Percentiles rank a stretch among this genome's conserved stretches.
Evolutionary conservation across 2,329 filamentous ascomycete genomes (phyloP).

Genomic region (Aureobasidium musti): DNA sequence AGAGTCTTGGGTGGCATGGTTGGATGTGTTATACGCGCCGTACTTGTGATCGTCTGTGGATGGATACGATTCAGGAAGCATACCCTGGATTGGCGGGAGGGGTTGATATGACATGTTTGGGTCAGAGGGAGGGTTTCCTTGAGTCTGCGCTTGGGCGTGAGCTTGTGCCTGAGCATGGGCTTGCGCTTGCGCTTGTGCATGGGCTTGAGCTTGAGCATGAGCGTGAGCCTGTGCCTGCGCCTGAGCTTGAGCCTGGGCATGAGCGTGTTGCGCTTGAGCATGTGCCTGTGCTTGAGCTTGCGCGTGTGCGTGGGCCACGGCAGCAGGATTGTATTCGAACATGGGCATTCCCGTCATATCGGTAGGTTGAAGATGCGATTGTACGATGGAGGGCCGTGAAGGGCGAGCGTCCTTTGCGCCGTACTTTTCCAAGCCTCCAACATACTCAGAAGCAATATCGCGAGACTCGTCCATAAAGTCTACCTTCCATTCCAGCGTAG

Average conservation of each 20-base stretch:
- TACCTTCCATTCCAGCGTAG: conserved; percentile 68
- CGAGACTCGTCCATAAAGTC: conserved; percentile 87
- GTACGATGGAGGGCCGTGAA: conserved; percentile 32
- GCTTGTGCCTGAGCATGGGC: conserved; percentile 1
- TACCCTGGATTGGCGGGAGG: conserved; percentile 55
- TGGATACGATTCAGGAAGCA: conserved; percentile 51
- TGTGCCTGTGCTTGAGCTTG: conserved; percentile 24
- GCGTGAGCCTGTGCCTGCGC: conserved; percentile 38
- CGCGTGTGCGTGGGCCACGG: conserved; percentile 20
- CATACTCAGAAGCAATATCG: conserved; percentile 86
- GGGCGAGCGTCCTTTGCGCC: conserved; percentile 50
- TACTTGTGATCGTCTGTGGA: conserved; percentile 39
- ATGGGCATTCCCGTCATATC: conserved; percentile 15
- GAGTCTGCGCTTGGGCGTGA: conserved; percentile 16
- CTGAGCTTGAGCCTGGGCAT: conserved; percentile 35
- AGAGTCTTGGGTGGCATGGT: conserved; percentile 37
- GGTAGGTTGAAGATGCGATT: conserved; percentile 12
- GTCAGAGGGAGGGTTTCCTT: conserved; percentile 37
- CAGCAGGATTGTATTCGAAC: conserved; percentile 25
- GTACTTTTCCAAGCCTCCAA: conserved; percentile 74
- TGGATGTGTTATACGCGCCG: conserved; percentile 36
- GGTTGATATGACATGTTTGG: conserved; percentile 48
- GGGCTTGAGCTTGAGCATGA: conserved; percentile 13
- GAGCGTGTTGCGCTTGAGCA: conserved; percentile 26
- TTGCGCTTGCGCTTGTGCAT: conserved; percentile 12